phyloP scores from a whole-genome alignment of 2,329 filamentous ascomycete genomes.

The Aureobasidium sp. region DNA sequence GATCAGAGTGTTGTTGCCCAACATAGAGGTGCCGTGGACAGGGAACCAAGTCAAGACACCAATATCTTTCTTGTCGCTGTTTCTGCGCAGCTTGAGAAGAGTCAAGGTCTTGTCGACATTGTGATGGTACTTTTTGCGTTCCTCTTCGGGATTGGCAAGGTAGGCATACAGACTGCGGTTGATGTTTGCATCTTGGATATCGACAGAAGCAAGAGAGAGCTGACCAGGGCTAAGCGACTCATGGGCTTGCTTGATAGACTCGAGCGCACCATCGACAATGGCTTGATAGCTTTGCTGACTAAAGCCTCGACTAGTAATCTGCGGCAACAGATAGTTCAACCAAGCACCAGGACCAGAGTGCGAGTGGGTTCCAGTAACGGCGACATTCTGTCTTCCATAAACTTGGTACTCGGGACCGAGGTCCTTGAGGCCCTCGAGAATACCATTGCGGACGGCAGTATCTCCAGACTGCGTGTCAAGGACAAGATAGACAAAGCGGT shows the following conservation, averaged over 20 bases:
- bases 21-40: slow-evolving; percentile 83
- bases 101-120: slow-evolving; percentile 71
- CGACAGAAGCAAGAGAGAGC: slow-evolving; percentile 60
- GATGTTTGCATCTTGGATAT: slow-evolving; percentile 69
- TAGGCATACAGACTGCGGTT: slow-evolving; percentile 87
- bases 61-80: slow-evolving; percentile 65
- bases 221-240: slow-evolving; percentile 60
- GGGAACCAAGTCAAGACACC: slow-evolving; percentile 87
- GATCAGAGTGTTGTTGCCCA: slow-evolving; percentile 84
- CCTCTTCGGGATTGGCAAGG: slow-evolving; percentile 69
- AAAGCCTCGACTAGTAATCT: slow-evolving; percentile 82
- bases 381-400: slow-evolving; percentile 74
- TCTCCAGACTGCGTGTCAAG: slow-evolving; percentile 83
- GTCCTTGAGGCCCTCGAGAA: slow-evolving; percentile 62
- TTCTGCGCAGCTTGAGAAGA: slow-evolving; percentile 61
- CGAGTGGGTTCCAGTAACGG: slow-evolving; percentile 86
- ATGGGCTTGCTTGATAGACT: slow-evolving; percentile 77
- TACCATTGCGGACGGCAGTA: slow-evolving; percentile 79
- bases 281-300: slow-evolving; percentile 79
- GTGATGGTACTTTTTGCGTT: slow-evolving; percentile 60
- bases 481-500: slow-evolving; percentile 80
- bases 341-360: slow-evolving; percentile 87
- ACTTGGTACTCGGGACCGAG: slow-evolving; percentile 64
- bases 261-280: slow-evolving; percentile 75
- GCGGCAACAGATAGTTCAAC: slow-evolving; percentile 89